These are phyloP conservation scores for Mucor mucedo DNA, from an alignment of 371 early-diverging fungal species.

Conservation along the genomic window DNA sequence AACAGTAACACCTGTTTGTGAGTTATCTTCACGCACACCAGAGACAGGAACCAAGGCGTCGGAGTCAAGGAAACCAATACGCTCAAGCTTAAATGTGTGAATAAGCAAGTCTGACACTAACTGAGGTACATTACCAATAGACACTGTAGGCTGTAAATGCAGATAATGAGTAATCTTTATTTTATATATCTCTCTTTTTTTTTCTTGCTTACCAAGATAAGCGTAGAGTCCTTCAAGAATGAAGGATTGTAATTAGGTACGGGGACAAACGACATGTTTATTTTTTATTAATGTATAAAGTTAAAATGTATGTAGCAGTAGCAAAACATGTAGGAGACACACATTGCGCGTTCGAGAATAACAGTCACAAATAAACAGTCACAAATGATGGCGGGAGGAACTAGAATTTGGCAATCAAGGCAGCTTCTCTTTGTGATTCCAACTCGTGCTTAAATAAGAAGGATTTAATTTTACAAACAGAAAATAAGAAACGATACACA, in stretches of 20 bases:
- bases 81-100: constrained; percentile 64
- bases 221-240: constrained; percentile 45
- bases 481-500: neutral
- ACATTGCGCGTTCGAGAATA: constrained; percentile 12
- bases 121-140: constrained; percentile 85
- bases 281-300: constrained; percentile 1
- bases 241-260: constrained; percentile 43
- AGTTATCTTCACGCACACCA: constrained; percentile 38
- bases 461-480: neutral
- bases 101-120: constrained; percentile 73
- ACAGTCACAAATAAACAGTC: too few species aligned
- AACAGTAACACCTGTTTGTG: constrained; percentile 37
- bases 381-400: too few species aligned
- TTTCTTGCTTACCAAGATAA: constrained; percentile 43
- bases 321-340: neutral
- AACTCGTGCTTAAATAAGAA: constrained; percentile 13
- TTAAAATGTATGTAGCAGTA: neutral
- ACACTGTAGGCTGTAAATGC: constrained; percentile 65
- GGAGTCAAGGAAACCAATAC: constrained; percentile 71
- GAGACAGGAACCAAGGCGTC: constrained; percentile 63
- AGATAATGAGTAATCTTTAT: too few species aligned
- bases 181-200: too few species aligned
- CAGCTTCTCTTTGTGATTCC: constrained; percentile 15
- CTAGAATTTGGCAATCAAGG: constrained; percentile 7
- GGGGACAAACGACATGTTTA: constrained; percentile 43